phyloP scores from a whole-genome alignment of 2,329 filamentous ascomycete genomes.

The Hysterium pulicare region DNA sequence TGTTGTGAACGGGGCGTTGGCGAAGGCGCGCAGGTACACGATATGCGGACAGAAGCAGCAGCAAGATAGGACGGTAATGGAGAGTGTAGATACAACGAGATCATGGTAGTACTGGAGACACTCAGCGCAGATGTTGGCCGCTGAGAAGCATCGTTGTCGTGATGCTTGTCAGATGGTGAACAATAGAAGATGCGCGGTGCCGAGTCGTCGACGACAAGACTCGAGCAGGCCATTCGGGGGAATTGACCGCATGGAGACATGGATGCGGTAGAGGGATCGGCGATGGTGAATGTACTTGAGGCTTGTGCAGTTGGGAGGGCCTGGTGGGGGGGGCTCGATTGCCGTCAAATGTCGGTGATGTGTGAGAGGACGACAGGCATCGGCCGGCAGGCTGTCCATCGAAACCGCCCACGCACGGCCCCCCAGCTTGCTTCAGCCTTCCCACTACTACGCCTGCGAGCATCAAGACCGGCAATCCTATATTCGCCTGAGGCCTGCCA shows the following conservation, averaged over 20 bases:
- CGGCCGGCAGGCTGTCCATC: not conserved
- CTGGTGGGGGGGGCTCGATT: not conserved
- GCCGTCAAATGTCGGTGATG: not conserved
- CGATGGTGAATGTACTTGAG: constrained; percentile 1
- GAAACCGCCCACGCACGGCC: not conserved
- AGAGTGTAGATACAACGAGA: not conserved
- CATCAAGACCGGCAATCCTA: too few relatives aligned
- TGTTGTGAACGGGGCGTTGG: not conserved
- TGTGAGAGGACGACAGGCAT: not conserved
- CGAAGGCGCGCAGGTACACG: too few relatives aligned
- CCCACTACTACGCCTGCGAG: not conserved
- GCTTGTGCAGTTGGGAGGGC: not conserved
- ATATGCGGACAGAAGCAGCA: not conserved
- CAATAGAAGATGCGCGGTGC: too few relatives aligned
- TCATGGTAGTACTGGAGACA: not conserved
- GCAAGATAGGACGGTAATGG: not conserved
- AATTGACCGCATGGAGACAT: not conserved
- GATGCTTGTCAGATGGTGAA: too few relatives aligned
- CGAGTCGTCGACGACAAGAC: constrained; percentile 5
- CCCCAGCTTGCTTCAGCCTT: not conserved
- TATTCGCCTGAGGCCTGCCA: too few relatives aligned
- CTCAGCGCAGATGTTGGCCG: not conserved
- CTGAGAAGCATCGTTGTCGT: too few relatives aligned
- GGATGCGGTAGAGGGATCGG: constrained; percentile 1
- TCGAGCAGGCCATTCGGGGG: not conserved